Evolutionary conservation across 2,329 filamentous ascomycete species (phyloP).

Genomic region (Exophiala sideris): DNA sequence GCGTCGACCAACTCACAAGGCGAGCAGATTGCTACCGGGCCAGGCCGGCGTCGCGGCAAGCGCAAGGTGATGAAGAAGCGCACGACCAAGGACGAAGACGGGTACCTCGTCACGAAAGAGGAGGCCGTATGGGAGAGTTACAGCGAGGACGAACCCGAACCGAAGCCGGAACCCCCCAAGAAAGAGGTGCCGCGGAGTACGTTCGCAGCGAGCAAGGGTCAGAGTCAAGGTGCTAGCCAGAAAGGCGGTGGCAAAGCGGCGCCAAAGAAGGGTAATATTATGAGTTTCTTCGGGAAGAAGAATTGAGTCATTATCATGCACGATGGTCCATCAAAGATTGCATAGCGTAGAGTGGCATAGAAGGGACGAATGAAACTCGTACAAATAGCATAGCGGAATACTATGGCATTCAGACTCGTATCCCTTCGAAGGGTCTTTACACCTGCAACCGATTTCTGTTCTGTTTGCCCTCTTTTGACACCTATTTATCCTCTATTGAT

Average conservation of each 20-base stretch:
- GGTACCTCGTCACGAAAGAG: constrained; percentile 85
- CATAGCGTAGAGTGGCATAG: background rate
- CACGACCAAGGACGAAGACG: constrained; percentile 80
- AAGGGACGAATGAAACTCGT: too few species aligned
- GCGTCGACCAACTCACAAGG: constrained; percentile 21
- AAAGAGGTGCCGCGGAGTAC: constrained; percentile 32
- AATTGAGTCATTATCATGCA: background rate
- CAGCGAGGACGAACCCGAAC: constrained; percentile 76
- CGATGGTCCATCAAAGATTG: background rate
- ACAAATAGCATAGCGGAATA: too few species aligned
- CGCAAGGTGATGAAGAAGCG: constrained; percentile 84
- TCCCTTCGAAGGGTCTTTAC: too few species aligned
- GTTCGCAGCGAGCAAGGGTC: constrained; percentile 44
- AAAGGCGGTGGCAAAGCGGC: constrained; percentile 17
- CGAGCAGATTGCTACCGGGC: constrained; percentile 42
- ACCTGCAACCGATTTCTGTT: too few species aligned
- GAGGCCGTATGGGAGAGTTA: constrained; percentile 87
- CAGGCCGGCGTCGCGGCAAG: constrained; percentile 70
- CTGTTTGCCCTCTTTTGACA: too few species aligned
- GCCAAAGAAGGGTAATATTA: constrained; percentile 66
- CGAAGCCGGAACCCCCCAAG: constrained; percentile 37
- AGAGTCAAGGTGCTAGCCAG: constrained; percentile 43
- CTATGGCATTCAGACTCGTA: too few species aligned
- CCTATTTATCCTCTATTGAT: too few species aligned
- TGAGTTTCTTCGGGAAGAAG: constrained; percentile 89